Evolutionary conservation across 176 grass and related monocot species (phyloP), one percentile per base, ranked within the genome.

Genomic region (Cocos nucifera): DNA sequence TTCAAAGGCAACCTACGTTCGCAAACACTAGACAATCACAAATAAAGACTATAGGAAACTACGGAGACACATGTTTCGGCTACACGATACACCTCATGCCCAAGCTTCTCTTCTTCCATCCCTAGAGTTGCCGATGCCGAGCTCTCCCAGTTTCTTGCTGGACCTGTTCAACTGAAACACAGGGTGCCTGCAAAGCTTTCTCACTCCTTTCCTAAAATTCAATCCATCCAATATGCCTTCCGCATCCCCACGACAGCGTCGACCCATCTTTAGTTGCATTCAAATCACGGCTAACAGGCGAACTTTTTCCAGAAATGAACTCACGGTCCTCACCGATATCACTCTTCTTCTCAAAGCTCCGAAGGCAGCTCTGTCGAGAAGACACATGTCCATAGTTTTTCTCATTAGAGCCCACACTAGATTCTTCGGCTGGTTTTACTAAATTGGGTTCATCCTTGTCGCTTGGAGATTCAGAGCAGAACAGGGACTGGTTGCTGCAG

Each of bases 201-300:
- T 66, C 3, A 98, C 87, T 54, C 81, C 94, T 81, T 88, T 98
- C 83, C 88, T 93, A 77, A 93, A 89, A 66, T 73, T 93, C 73
- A 89, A 80, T 64, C 77, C 79, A 53, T 87, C 86, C 16, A 74
- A 77, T 73, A 79, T 35, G 49, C 80, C 74, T 32, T 89, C 86
- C 0, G 19, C 53, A 51, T 58, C 73, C 67, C 78, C 74, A 51
- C 58, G 77, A 50, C 24, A 62, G 54, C 66, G 72, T 79, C 66
- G 73, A 80, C 44, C 48, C 61, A 39, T 63, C 72, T 58, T 72
- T 44, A 66, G 53, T 53, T 17, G 48, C 56, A 15, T 16, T 59
- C 12, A 25, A 60, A 48, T 63, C 69, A 49, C 24, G 66, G 23
- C 16, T 6, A 50, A 63, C 7, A 16, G 73, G 55, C 49, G 76